Percentiles rank a stretch among this genome's conserved stretches.
Conservation (phyloP, 78 protist species). For the Salpingoeca rosetta region DNA sequence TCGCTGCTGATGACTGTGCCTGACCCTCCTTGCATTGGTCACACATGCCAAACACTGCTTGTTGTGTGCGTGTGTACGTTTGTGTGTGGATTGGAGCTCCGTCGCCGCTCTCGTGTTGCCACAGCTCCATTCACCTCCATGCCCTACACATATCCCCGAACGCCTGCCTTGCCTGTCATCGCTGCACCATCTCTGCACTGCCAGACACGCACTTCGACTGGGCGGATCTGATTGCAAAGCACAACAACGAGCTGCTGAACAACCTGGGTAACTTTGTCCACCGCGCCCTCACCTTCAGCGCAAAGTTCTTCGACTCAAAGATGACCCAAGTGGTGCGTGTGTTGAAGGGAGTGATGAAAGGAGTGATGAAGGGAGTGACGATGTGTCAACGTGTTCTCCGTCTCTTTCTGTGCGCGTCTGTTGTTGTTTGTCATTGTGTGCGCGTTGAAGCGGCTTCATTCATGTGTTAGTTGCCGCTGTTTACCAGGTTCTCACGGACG, state of each 20-base stretch:
- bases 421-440: constrained; percentile 15
- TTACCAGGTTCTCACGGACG: constrained; percentile 33
- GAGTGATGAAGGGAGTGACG: constrained; percentile 9
- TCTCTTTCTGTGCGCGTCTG: constrained; percentile 7
- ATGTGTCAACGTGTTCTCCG: not conserved
- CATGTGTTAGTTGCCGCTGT: not conserved
- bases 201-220: constrained; percentile 7
- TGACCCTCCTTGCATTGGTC: no score
- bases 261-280: constrained; percentile 76
- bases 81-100: not conserved
- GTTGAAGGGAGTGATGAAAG: not conserved
- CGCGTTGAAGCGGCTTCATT: not conserved
- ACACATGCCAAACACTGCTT: no score
- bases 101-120: no score
- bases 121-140: no score
- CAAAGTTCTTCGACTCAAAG: not conserved
- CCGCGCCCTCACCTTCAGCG: constrained; percentile 38
- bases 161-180: no score
- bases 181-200: no score
- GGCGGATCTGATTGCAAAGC: constrained; percentile 25
- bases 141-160: not conserved
- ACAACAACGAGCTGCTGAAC: constrained; percentile 58
- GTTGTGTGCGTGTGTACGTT: no score
- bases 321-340: not conserved
- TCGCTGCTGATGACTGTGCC: no score